Base-by-base conservation (phyloP, 176 grass and related monocot species). In the Carex littledalei region DNA sequence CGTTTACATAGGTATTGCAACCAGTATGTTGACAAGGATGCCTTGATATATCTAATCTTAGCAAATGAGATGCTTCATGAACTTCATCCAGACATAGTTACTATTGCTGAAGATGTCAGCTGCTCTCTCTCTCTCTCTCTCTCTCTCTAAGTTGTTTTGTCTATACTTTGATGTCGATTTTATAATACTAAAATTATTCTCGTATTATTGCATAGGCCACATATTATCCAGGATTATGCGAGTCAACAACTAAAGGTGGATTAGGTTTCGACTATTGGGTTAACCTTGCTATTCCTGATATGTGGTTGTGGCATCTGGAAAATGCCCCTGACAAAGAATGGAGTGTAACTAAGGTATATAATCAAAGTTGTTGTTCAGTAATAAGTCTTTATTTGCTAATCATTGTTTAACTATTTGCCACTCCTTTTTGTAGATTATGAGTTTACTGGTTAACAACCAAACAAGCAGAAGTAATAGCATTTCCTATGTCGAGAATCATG, bases 11-110 rank as follows among this genome's bases (percentile, higher is more conserved):
- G 94, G 88, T 98, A 94, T 86, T 93, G 86, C 83, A 98, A 94
- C 88, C 92, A 98, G 63, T 94, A 93, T 62, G 88, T 98, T 84
- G 92, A 98, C 69, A 94, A 87, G 83, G 92, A 94, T 84, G 95
- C 95, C 18, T 71, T 98, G 69, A 87, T 94, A 86, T 98, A 98
- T 86, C 75, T 98, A 6, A 92, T 93, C 88, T 81, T 98, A 85
- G 92, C 92, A 78, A 98, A 98, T 80, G 95, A 98, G 85, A 98
- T 98, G 92, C 85, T 98, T 71, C 95, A 98, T 89, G 86, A 94
- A 45, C 91, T 98, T 88, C 86, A 98, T 93, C 95, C 92, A 83
- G 80, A 94, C 92, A 91, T 98, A 84, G 90, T 98, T 81, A 98
- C 95, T 66, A 93, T 98, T 87, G 95, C 91, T 59, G 95, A 98